These are phyloP conservation scores for Boletus edulis DNA, from an alignment of 768 basidiomycete species.

Conservation along the genomic window DNA sequence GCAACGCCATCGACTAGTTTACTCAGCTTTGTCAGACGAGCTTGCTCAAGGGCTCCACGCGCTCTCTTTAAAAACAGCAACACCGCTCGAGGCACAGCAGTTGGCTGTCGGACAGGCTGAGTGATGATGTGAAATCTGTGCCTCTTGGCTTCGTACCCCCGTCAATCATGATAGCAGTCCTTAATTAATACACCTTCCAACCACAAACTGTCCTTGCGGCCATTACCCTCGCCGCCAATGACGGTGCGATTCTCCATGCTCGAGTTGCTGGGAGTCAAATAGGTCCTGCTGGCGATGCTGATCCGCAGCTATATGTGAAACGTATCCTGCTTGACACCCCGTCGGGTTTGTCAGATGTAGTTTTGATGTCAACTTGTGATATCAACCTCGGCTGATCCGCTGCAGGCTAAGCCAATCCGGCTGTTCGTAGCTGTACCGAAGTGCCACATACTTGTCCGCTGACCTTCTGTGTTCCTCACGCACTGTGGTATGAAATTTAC, in stretches of 20 bases:
- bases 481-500: constrained; percentile 20
- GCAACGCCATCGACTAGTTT: constrained; percentile 80
- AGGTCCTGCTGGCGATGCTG: constrained; percentile 13
- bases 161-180: constrained; percentile 30
- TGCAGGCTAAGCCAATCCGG: constrained; percentile 22
- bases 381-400: constrained; percentile 30
- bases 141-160: constrained; percentile 8
- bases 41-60: constrained; percentile 72
- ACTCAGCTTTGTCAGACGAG: constrained; percentile 69
- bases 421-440: constrained; percentile 6
- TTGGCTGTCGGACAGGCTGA: constrained; percentile 16
- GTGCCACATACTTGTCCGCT: constrained; percentile 7
- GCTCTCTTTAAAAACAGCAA: constrained; percentile 72
- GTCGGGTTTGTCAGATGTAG: constrained; percentile 1
- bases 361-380: constrained; percentile 6
- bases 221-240: constrained; percentile 12
- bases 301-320: constrained; percentile 16
- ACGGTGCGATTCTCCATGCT: constrained; percentile 21
- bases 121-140: constrained; percentile 26
- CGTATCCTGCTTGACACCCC: constrained; percentile 5
- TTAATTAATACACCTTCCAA: constrained; percentile 28
- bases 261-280: constrained; percentile 6
- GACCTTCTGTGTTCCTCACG: constrained; percentile 13
- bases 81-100: constrained; percentile 47
- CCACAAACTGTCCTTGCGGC: constrained; percentile 21